Percentiles rank a stretch among this genome's conserved stretches.
Evolutionary conservation across 2,329 filamentous ascomycete genomes (phyloP).

Genomic region (Emmonsia crescens): DNA sequence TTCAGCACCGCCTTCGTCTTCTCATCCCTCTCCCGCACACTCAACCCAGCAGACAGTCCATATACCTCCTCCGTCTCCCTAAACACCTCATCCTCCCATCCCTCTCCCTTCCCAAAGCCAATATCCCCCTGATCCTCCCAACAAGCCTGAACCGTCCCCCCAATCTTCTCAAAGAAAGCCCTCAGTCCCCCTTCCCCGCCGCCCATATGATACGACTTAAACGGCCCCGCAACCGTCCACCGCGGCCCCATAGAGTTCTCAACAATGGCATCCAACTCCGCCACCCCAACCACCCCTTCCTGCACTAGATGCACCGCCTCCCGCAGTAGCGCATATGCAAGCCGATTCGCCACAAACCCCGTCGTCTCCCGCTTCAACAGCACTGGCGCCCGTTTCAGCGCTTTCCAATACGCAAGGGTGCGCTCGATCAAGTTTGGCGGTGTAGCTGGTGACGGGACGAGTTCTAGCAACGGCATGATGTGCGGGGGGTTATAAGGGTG

Average conservation of each 20-base stretch:
- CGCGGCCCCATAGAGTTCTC: slow-evolving; percentile 42
- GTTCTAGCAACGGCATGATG: slow-evolving; percentile 50
- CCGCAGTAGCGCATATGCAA: slow-evolving; percentile 46
- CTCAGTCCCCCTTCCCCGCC: slow-evolving; percentile 44
- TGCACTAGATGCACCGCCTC: slow-evolving; percentile 47
- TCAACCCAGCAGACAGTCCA: slow-evolving; percentile 22
- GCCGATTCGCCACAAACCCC: slow-evolving; percentile 48
- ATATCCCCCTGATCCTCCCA: slow-evolving; percentile 42
- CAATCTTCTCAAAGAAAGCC: slow-evolving; percentile 47
- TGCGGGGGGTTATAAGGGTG: slow-evolving; percentile 54
- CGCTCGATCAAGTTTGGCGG: slow-evolving; percentile 25
- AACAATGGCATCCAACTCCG: slow-evolving; percentile 45
- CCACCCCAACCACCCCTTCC: slow-evolving; percentile 41
- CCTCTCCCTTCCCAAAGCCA: slow-evolving; percentile 30
- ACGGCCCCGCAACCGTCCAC: slow-evolving; percentile 47
- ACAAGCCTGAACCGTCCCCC: slow-evolving; percentile 43
- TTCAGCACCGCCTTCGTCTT: slow-evolving; percentile 19
- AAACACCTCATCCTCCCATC: slow-evolving; percentile 39
- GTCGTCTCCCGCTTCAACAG: slow-evolving; percentile 41
- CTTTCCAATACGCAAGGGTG: slow-evolving; percentile 39
- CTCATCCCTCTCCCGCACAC: slow-evolving; percentile 18
- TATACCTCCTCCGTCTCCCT: slow-evolving; percentile 38
- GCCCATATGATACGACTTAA: slow-evolving; percentile 49
- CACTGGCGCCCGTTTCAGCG: slow-evolving; percentile 36
- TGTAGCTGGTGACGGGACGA: slow-evolving; percentile 42